A percentile compares a stretch with the other conserved stretches of the same genome.
Evolutionary conservation across 345 rosid genomes (phyloP).

Genomic region (Populus euphratica): DNA sequence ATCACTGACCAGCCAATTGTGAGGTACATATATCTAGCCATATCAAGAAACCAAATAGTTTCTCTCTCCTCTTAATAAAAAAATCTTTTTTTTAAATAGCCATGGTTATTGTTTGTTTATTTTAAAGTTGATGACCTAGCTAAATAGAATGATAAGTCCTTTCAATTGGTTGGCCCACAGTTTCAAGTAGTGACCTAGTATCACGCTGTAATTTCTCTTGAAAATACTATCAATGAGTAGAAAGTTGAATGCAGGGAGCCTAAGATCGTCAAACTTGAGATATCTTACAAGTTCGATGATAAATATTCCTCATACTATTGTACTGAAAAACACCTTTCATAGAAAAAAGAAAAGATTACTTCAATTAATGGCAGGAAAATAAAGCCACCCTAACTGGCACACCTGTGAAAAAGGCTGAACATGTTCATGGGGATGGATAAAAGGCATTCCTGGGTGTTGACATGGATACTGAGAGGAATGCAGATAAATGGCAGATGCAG

Average conservation of each 20-base stretch:
- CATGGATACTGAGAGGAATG: slow-evolving; percentile 67
- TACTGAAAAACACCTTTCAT: background rate
- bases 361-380: background rate
- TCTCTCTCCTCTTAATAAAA: no score
- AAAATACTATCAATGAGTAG: background rate
- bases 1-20: no score
- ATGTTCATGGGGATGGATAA: slow-evolving; percentile 52
- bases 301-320: background rate
- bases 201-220: no score
- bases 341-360: background rate
- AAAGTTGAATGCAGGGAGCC: background rate
- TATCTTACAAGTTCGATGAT: background rate
- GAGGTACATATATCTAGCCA: no score
- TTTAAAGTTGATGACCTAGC: no score
- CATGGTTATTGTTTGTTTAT: no score
- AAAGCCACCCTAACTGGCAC: slow-evolving; percentile 13
- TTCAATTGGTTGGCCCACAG: no score
- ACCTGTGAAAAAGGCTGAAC: slow-evolving; percentile 70
- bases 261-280: background rate
- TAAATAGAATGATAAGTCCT: no score
- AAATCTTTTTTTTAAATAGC: no score
- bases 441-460: slow-evolving; percentile 70
- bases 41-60: no score
- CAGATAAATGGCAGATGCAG: slow-evolving; percentile 50
- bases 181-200: no score